phyloP scores from a whole-genome alignment of 2,329 filamentous ascomycete species.

The Colletotrichum tanaceti region DNA sequence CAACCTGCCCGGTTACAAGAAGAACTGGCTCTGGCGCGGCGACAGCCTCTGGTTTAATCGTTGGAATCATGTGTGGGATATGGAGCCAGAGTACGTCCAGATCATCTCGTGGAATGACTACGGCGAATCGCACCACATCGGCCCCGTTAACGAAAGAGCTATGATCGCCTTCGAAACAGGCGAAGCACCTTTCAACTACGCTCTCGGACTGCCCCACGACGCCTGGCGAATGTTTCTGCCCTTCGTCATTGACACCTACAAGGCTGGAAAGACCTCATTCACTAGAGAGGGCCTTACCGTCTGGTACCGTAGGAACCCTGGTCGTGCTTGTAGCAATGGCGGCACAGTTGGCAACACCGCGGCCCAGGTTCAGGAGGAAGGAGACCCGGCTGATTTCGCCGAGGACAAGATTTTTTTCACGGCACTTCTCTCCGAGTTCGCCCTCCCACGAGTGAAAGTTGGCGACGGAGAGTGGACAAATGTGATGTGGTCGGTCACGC shows the following conservation, averaged over 20 bases:
- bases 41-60: too few species aligned
- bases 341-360: neutral
- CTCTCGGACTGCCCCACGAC: conserved; percentile 60
- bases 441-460: conserved; percentile 41
- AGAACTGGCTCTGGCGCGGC: too few species aligned
- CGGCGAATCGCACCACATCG: too few species aligned
- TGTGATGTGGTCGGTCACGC: too few species aligned
- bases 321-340: neutral
- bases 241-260: conserved; percentile 62
- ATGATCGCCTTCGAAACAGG: neutral
- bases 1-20: too few species aligned
- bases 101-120: too few species aligned
- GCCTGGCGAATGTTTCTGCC: conserved; percentile 62
- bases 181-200: conserved; percentile 59
- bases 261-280: conserved; percentile 51
- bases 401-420: neutral
- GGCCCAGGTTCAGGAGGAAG: neutral
- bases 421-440: neutral
- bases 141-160: neutral
- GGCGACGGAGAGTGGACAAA: too few species aligned
- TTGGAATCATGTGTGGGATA: neutral
- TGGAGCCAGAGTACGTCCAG: neutral
- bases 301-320: neutral
- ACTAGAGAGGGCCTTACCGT: conserved; percentile 9
- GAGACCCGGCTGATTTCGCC: neutral